Conservation (phyloP, 2,329 filamentous ascomycete genomes). For the Sphaerostilbella broomeana region DNA sequence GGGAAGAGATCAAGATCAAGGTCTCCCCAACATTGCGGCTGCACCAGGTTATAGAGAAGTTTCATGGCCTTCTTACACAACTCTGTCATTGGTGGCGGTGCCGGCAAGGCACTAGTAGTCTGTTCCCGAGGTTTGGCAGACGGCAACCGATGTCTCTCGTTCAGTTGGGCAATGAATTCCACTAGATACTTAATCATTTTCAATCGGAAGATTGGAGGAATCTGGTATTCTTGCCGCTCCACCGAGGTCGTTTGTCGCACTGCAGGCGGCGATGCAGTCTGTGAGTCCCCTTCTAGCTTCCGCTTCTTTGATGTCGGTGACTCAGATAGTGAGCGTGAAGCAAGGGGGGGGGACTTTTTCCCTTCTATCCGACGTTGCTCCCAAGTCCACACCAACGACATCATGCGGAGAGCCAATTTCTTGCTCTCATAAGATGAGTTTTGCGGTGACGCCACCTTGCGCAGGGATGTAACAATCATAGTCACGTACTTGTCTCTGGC, state of each 20-base stretch:
- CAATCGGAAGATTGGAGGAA: slow-evolving; percentile 59
- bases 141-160: slow-evolving; percentile 75
- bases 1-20: slow-evolving; percentile 86
- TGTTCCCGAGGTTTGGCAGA: slow-evolving; percentile 60
- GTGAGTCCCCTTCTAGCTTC: slow-evolving; percentile 60
- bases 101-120: slow-evolving; percentile 35
- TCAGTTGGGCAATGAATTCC: slow-evolving; percentile 85
- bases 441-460: slow-evolving; percentile 77
- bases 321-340: slow-evolving; percentile 43
- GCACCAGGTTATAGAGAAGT: slow-evolving; percentile 76
- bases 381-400: slow-evolving; percentile 88
- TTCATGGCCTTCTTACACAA: slow-evolving; percentile 80
- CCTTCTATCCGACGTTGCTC: slow-evolving; percentile 75
- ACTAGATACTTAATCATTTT: slow-evolving; percentile 93
- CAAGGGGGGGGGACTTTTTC: slow-evolving; percentile 27
- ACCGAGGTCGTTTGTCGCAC: slow-evolving; percentile 32
- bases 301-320: slow-evolving; percentile 72
- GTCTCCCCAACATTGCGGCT: slow-evolving; percentile 84
- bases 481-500: slow-evolving; percentile 85
- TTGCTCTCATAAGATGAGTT: slow-evolving; percentile 88
- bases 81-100: slow-evolving; percentile 58
- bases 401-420: slow-evolving; percentile 83
- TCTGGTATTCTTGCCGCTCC: slow-evolving; percentile 59
- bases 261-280: slow-evolving; percentile 48
- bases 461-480: slow-evolving; percentile 79